Evolutionary conservation across 164 flowering plant species (phyloP).

Genomic region (Saururus chinensis): DNA sequence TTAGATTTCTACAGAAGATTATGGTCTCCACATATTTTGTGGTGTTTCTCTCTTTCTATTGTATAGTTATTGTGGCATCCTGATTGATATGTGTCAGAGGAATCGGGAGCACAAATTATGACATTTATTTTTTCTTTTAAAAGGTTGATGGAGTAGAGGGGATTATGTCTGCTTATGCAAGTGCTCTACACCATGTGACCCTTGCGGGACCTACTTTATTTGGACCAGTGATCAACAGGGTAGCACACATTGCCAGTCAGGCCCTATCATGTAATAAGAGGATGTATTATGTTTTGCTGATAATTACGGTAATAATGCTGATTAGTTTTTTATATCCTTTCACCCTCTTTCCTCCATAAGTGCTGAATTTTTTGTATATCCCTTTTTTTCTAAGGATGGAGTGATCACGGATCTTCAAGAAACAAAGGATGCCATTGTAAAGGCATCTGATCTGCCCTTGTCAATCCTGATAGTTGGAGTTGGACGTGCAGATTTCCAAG

Average conservation of each 20-base stretch:
- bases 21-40: too few species aligned
- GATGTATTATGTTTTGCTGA: constrained; percentile 76
- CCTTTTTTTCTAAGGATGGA: constrained; percentile 56
- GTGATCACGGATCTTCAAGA: constrained; percentile 77
- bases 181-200: constrained; percentile 49
- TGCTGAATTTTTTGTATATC: background rate
- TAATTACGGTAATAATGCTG: constrained; percentile 51
- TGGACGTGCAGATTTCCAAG: constrained; percentile 72
- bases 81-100: background rate
- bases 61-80: background rate
- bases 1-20: too few species aligned
- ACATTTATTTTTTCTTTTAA: background rate
- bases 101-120: background rate
- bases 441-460: constrained; percentile 87
- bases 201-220: constrained; percentile 91
- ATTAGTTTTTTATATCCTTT: background rate
- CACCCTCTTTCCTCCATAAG: background rate
- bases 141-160: constrained; percentile 87
- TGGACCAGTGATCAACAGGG: constrained; percentile 68
- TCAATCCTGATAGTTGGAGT: constrained; percentile 93
- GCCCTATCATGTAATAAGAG: constrained; percentile 28
- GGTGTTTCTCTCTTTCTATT: background rate
- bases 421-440: constrained; percentile 75
- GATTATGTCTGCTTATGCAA: constrained; percentile 71
- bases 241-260: constrained; percentile 61